Percentiles rank a stretch among this genome's conserved stretches.
phyloP scores from a whole-genome alignment of 2,329 filamentous ascomycete genomes.

The Aspergillus sp. region DNA sequence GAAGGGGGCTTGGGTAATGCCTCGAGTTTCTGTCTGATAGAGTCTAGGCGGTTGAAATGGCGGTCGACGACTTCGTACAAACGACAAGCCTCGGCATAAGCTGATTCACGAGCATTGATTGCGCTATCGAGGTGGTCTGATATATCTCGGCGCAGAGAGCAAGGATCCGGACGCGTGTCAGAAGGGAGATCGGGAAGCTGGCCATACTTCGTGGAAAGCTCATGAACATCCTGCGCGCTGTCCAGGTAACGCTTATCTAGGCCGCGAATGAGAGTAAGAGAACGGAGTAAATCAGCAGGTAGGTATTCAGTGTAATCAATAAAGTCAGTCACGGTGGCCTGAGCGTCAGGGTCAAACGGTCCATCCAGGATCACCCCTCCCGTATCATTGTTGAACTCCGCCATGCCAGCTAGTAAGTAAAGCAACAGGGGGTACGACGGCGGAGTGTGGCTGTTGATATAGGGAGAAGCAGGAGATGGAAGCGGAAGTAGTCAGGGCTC shows the following conservation, averaged over 20 bases:
- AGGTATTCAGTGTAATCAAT: constrained; percentile 70
- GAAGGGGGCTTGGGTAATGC: constrained; percentile 61
- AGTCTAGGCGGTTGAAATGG: constrained; percentile 57
- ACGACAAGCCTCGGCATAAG: constrained; percentile 57
- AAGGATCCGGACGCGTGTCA: constrained; percentile 52
- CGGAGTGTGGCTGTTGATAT: constrained; percentile 6
- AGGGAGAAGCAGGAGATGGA: constrained; percentile 14
- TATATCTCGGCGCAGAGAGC: constrained; percentile 55
- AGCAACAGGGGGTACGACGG: constrained; percentile 15
- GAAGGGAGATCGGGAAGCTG: constrained; percentile 52
- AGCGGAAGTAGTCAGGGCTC: constrained; percentile 15
- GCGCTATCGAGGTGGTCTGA: constrained; percentile 56
- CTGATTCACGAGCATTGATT: constrained; percentile 55
- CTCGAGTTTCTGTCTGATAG: constrained; percentile 62
- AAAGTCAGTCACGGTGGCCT: constrained; percentile 66
- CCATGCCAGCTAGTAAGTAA: constrained; percentile 34
- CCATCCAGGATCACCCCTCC: constrained; percentile 47
- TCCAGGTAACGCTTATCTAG: constrained; percentile 47
- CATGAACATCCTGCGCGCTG: constrained; percentile 41
- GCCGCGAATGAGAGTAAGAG: constrained; percentile 59
- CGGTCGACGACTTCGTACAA: constrained; percentile 59
- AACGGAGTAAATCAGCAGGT: constrained; percentile 63
- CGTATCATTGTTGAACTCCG: constrained; percentile 43
- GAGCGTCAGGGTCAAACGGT: constrained; percentile 62
- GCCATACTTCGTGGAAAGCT: constrained; percentile 44